A percentile compares a stretch with the other conserved stretches of the same genome.
These are phyloP conservation scores for Phytophthora citricola DNA, from an alignment of 352 stramenopile genomes.

Conservation along the genomic window DNA sequence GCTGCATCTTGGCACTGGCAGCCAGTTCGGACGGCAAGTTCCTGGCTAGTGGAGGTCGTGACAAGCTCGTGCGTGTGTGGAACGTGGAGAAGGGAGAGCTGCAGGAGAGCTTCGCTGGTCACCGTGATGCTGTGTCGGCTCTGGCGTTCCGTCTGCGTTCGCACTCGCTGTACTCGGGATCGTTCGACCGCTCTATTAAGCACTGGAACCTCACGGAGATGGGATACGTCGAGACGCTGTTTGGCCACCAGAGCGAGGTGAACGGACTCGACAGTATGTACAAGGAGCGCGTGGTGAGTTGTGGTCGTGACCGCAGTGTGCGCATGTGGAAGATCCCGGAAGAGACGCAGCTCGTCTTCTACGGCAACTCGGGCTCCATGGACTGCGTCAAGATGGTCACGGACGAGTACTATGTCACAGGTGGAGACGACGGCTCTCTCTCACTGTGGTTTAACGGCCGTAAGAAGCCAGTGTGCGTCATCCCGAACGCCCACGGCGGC, in stretches of 20 bases:
- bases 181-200: constrained; percentile 93
- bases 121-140: constrained; percentile 90
- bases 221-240: constrained; percentile 96
- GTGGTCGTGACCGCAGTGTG: constrained; percentile 91
- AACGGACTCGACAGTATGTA: constrained; percentile 91
- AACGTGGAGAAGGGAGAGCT: constrained; percentile 75
- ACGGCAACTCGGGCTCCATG: constrained; percentile 90
- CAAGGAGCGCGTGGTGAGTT: constrained; percentile 92
- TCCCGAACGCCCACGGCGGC: constrained; percentile 88
- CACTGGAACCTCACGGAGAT: constrained; percentile 97
- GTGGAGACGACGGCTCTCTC: constrained; percentile 90
- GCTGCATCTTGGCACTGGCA: constrained; percentile 85
- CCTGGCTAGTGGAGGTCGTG: constrained; percentile 89
- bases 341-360: constrained; percentile 95
- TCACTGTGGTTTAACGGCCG: constrained; percentile 94
- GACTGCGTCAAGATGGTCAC: constrained; percentile 93
- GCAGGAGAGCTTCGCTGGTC: constrained; percentile 90
- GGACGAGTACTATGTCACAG: constrained; percentile 94
- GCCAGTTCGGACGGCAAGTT: constrained; percentile 93
- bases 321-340: constrained; percentile 96
- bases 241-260: constrained; percentile 92
- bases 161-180: constrained; percentile 92
- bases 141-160: constrained; percentile 90
- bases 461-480: constrained; percentile 92
- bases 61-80: constrained; percentile 94